Percentiles rank a stretch among this genome's conserved stretches.
Conservation (phyloP, 345 rosid genomes). For the Viola odorata region DNA sequence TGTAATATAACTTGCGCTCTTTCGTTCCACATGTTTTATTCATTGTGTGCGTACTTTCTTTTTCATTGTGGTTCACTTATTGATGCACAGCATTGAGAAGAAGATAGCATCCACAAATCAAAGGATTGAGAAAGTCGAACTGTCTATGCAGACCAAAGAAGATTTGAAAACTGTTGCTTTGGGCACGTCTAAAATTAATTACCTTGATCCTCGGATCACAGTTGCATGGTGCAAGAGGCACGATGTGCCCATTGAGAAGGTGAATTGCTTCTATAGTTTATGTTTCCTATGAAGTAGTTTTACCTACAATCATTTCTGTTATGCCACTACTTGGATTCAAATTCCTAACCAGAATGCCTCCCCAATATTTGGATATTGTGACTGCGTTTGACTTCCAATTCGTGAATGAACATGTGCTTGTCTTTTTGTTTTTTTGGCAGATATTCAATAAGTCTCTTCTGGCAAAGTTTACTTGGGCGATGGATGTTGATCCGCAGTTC, state of each 20-base stretch:
- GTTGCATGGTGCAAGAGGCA: constrained; percentile 99
- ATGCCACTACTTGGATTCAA: not conserved
- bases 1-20: constrained; percentile 43
- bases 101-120: constrained; percentile 55
- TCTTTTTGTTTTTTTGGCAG: constrained; percentile 28
- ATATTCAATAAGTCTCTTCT: constrained; percentile 87
- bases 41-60: not conserved
- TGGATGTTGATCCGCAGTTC: constrained; percentile 90
- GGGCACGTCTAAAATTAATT: constrained; percentile 94
- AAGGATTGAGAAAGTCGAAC: constrained; percentile 74
- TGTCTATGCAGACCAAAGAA: constrained; percentile 67
- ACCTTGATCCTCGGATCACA: constrained; percentile 93
- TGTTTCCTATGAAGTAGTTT: not conserved
- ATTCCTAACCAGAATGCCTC: not conserved
- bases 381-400: not conserved
- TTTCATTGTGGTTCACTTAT: constrained; percentile 7
- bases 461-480: constrained; percentile 92
- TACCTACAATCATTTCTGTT: not conserved
- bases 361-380: not conserved
- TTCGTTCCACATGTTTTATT: not conserved
- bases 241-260: constrained; percentile 99
- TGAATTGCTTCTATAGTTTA: constrained; percentile 19
- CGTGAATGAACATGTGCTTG: not conserved
- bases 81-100: constrained; percentile 56
- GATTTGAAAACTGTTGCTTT: constrained; percentile 90